A percentile compares a stretch with the other conserved stretches of the same genome.
These are phyloP conservation scores for Microbotryum lychnidis-dioicae DNA, from an alignment of 1,284 basidiomycete genomes.

Conservation along the genomic window DNA sequence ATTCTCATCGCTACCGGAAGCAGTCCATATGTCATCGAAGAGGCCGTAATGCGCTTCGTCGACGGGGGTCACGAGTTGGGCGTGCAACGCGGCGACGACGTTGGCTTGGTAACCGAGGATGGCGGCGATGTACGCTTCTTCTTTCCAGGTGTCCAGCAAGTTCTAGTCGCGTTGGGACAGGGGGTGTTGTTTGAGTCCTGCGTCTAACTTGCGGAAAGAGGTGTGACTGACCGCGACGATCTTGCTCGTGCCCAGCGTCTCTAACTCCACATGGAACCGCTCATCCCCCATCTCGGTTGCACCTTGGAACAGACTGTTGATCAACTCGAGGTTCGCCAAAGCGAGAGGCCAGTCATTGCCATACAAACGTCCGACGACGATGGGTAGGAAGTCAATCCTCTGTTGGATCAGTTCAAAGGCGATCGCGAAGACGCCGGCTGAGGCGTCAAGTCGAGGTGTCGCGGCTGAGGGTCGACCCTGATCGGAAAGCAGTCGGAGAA, in stretches of 20 bases:
- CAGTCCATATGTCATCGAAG: constrained; percentile 64
- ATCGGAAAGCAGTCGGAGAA: constrained; percentile 72
- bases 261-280: constrained; percentile 66
- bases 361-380: constrained; percentile 66
- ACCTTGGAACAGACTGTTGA: constrained; percentile 75
- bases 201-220: background rate
- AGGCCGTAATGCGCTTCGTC: constrained; percentile 51
- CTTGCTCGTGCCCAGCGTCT: constrained; percentile 68
- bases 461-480: background rate
- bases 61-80: constrained; percentile 68
- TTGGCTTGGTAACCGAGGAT: constrained; percentile 89
- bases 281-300: constrained; percentile 68
- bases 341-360: constrained; percentile 77
- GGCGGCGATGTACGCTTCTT: constrained; percentile 66
- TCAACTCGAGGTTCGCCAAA: constrained; percentile 68
- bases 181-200: constrained; percentile 10
- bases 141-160: constrained; percentile 74
- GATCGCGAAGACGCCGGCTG: constrained; percentile 59
- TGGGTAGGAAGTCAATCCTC: constrained; percentile 58
- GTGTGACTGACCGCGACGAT: constrained; percentile 62
- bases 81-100: constrained; percentile 69
- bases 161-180: constrained; percentile 47
- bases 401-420: constrained; percentile 72
- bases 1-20: constrained; percentile 51
- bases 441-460: constrained; percentile 5